A percentile compares a stretch with the other conserved stretches of the same genome.
Evolutionary conservation across 352 stramenopile species (phyloP).

Genomic region (Aphanomyces cochlioides): DNA sequence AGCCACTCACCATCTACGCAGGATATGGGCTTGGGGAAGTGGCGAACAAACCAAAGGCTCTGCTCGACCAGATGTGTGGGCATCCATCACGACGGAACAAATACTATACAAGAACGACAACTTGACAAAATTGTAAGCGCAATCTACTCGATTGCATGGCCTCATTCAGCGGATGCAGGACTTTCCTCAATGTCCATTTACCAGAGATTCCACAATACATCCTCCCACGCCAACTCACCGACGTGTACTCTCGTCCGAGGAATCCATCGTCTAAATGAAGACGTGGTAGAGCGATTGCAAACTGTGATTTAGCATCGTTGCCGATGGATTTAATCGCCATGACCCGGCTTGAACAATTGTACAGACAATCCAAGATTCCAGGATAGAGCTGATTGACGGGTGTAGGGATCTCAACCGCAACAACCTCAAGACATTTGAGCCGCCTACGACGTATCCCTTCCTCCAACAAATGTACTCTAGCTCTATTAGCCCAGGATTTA

Average conservation of each 20-base stretch:
- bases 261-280: not conserved
- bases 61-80: conserved; percentile 11
- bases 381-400: not conserved
- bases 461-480: not conserved
- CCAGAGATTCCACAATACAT: not conserved
- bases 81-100: not conserved
- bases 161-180: not conserved
- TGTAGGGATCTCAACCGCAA: conserved; percentile 22
- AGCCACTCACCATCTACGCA: not conserved
- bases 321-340: conserved; percentile 1
- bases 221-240: conserved; percentile 13
- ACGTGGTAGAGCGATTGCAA: conserved; percentile 17
- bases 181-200: conserved; percentile 18
- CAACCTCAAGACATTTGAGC: conserved; percentile 2
- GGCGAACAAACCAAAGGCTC: not conserved
- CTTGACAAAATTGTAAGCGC: conserved; percentile 17
- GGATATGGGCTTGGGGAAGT: conserved; percentile 18
- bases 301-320: conserved; percentile 13
- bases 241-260: conserved; percentile 5
- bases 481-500: not conserved
- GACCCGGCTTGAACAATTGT: conserved; percentile 11
- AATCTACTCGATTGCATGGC: not conserved
- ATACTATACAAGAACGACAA: conserved; percentile 22
- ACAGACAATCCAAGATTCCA: not conserved
- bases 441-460: not conserved